Base-by-base conservation (phyloP, 2,329 filamentous ascomycete species). In the Aspergillus jensenii region DNA sequence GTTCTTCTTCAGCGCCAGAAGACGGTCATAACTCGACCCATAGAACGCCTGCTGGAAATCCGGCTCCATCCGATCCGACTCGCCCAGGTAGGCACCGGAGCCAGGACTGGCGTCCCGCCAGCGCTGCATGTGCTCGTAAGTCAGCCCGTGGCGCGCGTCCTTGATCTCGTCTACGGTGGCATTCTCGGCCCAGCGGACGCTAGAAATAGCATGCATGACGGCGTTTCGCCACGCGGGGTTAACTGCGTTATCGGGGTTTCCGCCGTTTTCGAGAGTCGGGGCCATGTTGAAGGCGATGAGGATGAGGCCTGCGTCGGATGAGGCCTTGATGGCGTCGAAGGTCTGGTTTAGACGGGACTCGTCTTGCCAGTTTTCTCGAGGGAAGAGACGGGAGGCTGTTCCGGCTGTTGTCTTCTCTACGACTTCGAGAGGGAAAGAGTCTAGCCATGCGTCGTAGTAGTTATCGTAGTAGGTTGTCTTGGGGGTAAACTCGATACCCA, bases 171-270 rank as follows among this genome's bases (percentile, higher is more conserved):
- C 69, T 6, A 46, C 14, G 67, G 66, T 64, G 71, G 75, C 56
- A 74, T 67, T 71, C 74, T 78, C 1, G 70, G 72, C 1, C 43
- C 43, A 46, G 43, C 1, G 0, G 12, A 6, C n/a, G 17, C 41
- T 19, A 5, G 41, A 44, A 23, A 70, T 65, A 2, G 68, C 69
- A 48, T 65, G 65, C 11, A 77, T 80, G 52, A 82, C 82, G 37
- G 74, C 63, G 0, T 75, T 68, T 3, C 78, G 68, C 76, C 76
- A 79, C 9, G 69, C 74, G 6, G 77, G 76, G n/a, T 74, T 68
- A 0, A 79, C 76, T 53, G 23, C 48, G 0, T 77, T 66, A 52
- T 79, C 49, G 2, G 44, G 49, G 44, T 51, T 52, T 2, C 39
- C 37, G 40, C 35, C 53, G 12, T 40, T 39, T 25, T 39, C 21